Evolutionary conservation across 176 grass and related monocot genomes (phyloP).

Genomic region (Areca catechu): DNA sequence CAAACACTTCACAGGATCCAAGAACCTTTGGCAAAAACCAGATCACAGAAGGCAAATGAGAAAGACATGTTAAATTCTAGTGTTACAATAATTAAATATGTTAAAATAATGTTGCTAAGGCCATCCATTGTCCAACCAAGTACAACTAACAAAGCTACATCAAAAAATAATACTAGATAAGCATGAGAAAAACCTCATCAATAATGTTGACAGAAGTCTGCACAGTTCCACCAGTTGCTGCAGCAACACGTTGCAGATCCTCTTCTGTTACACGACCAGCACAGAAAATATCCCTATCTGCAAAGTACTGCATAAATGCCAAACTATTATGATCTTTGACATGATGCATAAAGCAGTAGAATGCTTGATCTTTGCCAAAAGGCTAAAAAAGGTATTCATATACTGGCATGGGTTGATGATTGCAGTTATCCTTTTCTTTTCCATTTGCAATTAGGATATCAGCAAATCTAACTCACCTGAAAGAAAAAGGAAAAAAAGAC

Average conservation of each 20-base stretch:
- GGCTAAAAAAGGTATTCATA: too few species aligned
- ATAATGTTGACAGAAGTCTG: conserved; percentile 88
- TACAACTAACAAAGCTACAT: neutral
- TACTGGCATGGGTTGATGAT: too few species aligned
- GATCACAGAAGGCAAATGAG: neutral
- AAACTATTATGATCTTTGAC: conserved; percentile 5
- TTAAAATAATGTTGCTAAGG: too few species aligned
- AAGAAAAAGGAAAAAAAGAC: too few species aligned
- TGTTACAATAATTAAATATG: too few species aligned
- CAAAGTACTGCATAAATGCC: conserved; percentile 55
- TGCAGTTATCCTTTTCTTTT: too few species aligned
- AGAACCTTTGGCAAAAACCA: conserved; percentile 53
- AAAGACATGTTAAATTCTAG: too few species aligned
- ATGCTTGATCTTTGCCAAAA: neutral
- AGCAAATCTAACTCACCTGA: too few species aligned
- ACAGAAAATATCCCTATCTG: conserved; percentile 90
- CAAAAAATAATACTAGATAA: neutral
- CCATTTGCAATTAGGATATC: too few species aligned
- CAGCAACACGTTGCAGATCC: conserved; percentile 79
- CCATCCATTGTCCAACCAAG: neutral
- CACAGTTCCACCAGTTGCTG: conserved; percentile 77
- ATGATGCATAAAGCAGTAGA: neutral
- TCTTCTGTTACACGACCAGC: conserved; percentile 86
- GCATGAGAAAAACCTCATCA: conserved; percentile 40
- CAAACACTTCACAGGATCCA: conserved; percentile 83